Conservation (phyloP, 768 basidiomycete species). For the Paxillus rubicundulus region DNA sequence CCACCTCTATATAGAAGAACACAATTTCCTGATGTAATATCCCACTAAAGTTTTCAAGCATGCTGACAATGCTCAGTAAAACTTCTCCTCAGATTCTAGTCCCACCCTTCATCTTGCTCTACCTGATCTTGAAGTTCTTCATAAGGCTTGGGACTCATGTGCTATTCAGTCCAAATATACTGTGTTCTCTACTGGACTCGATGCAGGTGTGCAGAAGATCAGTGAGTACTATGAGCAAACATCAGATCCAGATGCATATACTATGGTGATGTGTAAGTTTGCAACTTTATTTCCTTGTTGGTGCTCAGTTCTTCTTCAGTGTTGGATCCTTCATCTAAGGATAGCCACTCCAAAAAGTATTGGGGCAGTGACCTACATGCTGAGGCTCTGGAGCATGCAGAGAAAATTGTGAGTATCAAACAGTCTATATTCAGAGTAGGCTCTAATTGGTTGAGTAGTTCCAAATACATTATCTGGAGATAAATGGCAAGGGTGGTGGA, state of each 20-base stretch:
- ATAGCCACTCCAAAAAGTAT: constrained; percentile 16
- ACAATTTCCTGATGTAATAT: too few relatives aligned
- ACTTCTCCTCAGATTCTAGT: too few relatives aligned
- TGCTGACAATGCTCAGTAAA: too few relatives aligned
- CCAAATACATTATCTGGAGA: constrained; percentile 2
- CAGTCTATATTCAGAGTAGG: not conserved
- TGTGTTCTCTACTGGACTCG: too few relatives aligned
- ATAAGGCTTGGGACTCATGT: too few relatives aligned
- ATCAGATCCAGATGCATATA: constrained; percentile 30
- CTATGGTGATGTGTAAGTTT: constrained; percentile 33
- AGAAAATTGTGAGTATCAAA: constrained; percentile 16
- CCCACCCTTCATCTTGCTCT: too few relatives aligned
- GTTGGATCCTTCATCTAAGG: constrained; percentile 25
- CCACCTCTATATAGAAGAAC: too few relatives aligned
- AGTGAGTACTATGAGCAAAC: constrained; percentile 35
- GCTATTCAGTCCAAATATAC: too few relatives aligned
- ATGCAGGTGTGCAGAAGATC: constrained; percentile 33
- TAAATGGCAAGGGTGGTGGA: not conserved
- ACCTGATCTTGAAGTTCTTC: too few relatives aligned
- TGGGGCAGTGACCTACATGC: constrained; percentile 8
- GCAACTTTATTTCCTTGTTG: not conserved
- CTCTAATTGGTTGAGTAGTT: constrained; percentile 9
- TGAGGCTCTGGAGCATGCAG: constrained; percentile 9
- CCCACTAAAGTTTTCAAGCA: too few relatives aligned
- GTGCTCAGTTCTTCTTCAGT: constrained; percentile 9